Base-by-base conservation (phyloP, 768 basidiomycete species). In the Mrakia blollopis region DNA sequence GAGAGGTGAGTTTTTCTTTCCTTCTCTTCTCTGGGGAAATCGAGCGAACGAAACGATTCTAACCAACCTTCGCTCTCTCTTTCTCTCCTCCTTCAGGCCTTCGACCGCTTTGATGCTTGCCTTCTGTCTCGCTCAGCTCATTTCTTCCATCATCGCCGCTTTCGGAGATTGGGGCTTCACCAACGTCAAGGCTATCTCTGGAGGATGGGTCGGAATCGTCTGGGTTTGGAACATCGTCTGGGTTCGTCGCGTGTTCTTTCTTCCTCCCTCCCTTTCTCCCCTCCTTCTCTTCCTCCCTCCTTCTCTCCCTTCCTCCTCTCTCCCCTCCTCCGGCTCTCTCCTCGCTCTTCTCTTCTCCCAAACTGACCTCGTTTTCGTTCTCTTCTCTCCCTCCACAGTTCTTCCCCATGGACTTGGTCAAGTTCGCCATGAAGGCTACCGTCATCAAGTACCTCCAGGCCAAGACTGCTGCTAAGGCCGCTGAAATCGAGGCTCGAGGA, bases 121-220 rank as follows among this genome's bases (percentile, higher is more conserved):
- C 21, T 98, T 98, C 89, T 89, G 89, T 84, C 82, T 98, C 75
- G 96, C 96, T 25, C 96, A 98, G 86, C 89, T 97, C 77, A 86
- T 98, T 73, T 94, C 95, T 1, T 92, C 93, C 57, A 95, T 98
- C 87, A 98, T 98, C 80, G 95, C 95, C 68, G 93, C 87, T 16
- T 98, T 91, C 85, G 95, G 88, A 81, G 82, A 97, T 88, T 97
- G 92, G 92, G 91, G 92, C 84, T 98, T 98, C 89, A 95, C 94
- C 47, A 83, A 90, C 73, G 92, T 98, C 79, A 83, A 86, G 47
- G 82, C 85, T 32, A 90, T 98, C 83, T 92, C 91, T 78, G 95
- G 92, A 82, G 92, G 90, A 37, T 98, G 95, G 95, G 92, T 98
- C 80, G 96, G 95, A 85, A 94, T 98, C 80, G 88, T 96, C 77